Evolutionary conservation across 2,329 filamentous ascomycete species (phyloP), one percentile per base, ranked within the genome.

Genomic region (Trichoderma endophyticum): DNA sequence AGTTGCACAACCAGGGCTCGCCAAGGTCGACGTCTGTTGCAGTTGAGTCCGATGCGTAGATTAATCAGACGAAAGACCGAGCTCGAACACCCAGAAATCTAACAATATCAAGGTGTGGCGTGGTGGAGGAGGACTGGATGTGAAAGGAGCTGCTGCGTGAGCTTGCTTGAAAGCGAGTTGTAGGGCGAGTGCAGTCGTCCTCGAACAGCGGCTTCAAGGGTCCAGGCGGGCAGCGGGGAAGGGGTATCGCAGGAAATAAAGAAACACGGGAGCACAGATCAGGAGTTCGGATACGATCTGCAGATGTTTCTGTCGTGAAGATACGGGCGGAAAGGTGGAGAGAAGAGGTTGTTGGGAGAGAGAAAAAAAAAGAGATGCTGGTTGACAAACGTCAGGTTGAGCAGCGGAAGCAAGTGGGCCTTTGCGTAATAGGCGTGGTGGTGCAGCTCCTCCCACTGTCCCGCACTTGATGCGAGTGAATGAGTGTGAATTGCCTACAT

Each of bases 101-200:
- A 34, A 43, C 30, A 21, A 28, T 30, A 18, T 62, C 57, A n/a
- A 34, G 56, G 26, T 6, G 54, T 51, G 36, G 48, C 60, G 68
- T 64, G 32, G 32, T 24, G 63, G 43, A 26, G 15, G 43, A 64
- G 64, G 64, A 54, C 48, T 24, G 48, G 48, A 57, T 39, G 24
- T 43, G 39, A 32, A 63, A 60, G 59, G 34, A 28, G 39, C 51
- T 59, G 39, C 65, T 62, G 62, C 70, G 48, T 30, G 71, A 72
- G 57, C 64, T 61, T 51, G 64, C 71, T 67, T 59, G 64, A 28
- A 66, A 66, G 39, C 71, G 57, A 75, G 76, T 80, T 75, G 78
- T 73, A 78, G 79, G 79, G 79, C 80, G 80, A 77, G 82, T 83
- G 82, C 82, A 83, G 81, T 80, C 82, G 81, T 77, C 80, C 78